Conservation (phyloP, 1,284 basidiomycete genomes). For the Thelephora terrestris region DNA sequence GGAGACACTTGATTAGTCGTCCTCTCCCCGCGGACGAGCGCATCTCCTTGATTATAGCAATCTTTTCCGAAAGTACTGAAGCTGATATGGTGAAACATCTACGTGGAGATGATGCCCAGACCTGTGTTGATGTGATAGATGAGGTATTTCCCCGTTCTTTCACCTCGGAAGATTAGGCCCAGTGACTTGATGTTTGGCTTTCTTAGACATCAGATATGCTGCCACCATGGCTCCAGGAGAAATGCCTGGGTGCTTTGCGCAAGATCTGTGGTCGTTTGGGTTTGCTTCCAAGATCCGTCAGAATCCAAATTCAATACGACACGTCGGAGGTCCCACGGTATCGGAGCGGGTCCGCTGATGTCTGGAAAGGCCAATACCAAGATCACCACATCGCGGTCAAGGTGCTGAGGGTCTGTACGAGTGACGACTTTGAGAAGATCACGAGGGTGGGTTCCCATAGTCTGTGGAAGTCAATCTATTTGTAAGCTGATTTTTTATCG, state of each 20-base stretch:
- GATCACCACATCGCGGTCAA: neutral
- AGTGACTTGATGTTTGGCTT: neutral
- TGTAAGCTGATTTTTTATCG: no score
- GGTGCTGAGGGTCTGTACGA: neutral
- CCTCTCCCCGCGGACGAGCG: no score
- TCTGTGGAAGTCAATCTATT: no score
- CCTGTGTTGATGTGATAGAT: neutral
- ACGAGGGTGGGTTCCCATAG: neutral
- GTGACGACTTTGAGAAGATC: neutral
- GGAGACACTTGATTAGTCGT: no score
- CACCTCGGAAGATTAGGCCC: neutral
- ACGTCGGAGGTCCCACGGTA: neutral
- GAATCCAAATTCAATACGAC: neutral
- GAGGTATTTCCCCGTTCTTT: neutral
- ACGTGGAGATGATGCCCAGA: neutral
- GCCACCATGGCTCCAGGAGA: neutral
- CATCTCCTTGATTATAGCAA: no score
- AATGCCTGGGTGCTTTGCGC: neutral
- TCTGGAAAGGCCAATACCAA: neutral
- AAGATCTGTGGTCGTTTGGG: neutral
- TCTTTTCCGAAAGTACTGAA: no score
- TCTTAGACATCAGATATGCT: neutral
- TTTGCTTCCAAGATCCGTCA: neutral
- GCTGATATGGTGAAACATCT: neutral
- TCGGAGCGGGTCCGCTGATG: neutral